Base-by-base conservation (phyloP, 306 rosid genomes). In the Delonix regia region DNA sequence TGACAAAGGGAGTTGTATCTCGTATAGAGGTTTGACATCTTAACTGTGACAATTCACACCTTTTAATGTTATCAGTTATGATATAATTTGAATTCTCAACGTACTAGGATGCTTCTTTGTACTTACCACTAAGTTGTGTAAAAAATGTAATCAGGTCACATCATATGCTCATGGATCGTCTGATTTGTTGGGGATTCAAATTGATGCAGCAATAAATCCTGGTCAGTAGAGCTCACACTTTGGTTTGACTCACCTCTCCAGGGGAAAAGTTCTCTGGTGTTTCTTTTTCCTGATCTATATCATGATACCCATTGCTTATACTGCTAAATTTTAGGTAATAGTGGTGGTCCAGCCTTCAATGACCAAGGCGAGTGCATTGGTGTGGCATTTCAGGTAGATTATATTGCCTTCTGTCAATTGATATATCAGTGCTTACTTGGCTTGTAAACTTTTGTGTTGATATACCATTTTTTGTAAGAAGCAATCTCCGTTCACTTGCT, bases 331-430 rank as follows among this genome's bases (percentile, higher is more conserved):
- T 80, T 84, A 93, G 99, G 99, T 87, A 95, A 95, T 86, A 95
- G 98, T n/a, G 99, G 99, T 80, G 99, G 99, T 33, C 99, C 99
- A n/a, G 97, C 98, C 34, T 95, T 95, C 88, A 95, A 91, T 81
- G 98, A 84, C 85, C 88, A 81, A 76, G 98, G 99, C 82, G 98
- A 95, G 82, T 95, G 99, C 94, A 95, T 95, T 77, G 99, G 99
- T 44, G 98, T 95, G 78, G 99, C 99, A n/a, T 95, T 95, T 90
- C 99, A 95, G 99, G 99, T 95, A 88, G 77, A 82, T 81, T 84
- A 82, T 88, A 48, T 76, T 79, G 78, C 83, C 64, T 62, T 16
- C 84, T 78, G 41, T 70, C 76, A 56, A 34, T 80, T 82, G 55
- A 38, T 53, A 18, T 62, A 6, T 75, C 60, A 36, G 21, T 74